Base-by-base conservation (phyloP, 2,329 filamentous ascomycete species). In the Coleophoma cylindrospora region DNA sequence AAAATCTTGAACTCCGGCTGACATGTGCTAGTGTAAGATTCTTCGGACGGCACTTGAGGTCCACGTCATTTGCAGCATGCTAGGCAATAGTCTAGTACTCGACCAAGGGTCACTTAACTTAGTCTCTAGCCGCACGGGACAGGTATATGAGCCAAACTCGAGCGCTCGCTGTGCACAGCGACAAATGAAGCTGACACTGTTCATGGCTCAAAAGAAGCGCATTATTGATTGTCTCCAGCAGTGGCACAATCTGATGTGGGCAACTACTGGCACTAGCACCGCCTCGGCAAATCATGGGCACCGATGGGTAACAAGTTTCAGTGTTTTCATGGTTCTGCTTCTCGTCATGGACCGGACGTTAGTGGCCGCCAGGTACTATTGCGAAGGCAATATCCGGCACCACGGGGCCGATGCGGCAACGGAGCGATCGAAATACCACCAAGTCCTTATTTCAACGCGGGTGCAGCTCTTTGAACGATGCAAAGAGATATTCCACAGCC, bases 401-500 rank as follows among this genome's bases (percentile, higher is more conserved):
- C 40, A 56, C 40, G 57, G 55, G 7, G 44, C 54, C 15, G 53
- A 59, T 14, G 54, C 54, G 12, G 46, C 47, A n/a, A 45, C 49
- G 3, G 61, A 65, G 43, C 53, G 56, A 7, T 47, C 49, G 3
- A 48, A 55, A 27, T 58, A 61, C 34, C 48, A 53, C 22, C 50
- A 59, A 21, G 51, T 63, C 6, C 51, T 63, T 13, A 45, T 50
- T 14, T 49, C 63, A 50, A 62, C 57, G 17, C 56, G 64, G 48
- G 60, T 50, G 14, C 57, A 64, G 50, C 49, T 65, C 19, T 65
- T 65, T 34, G 61, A 64, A 6, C 51, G 61, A 21, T 64, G 61
- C 51, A 64, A 64, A 44, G 63, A 65, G 49, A 63, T 65, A 27
- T 63, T 64, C 47, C 63, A 65, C 48, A 63, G 61, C 53, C 61